These are phyloP conservation scores for Leucoagaricus sp. DNA, from an alignment of 1,284 basidiomycete species.

Conservation along the genomic window DNA sequence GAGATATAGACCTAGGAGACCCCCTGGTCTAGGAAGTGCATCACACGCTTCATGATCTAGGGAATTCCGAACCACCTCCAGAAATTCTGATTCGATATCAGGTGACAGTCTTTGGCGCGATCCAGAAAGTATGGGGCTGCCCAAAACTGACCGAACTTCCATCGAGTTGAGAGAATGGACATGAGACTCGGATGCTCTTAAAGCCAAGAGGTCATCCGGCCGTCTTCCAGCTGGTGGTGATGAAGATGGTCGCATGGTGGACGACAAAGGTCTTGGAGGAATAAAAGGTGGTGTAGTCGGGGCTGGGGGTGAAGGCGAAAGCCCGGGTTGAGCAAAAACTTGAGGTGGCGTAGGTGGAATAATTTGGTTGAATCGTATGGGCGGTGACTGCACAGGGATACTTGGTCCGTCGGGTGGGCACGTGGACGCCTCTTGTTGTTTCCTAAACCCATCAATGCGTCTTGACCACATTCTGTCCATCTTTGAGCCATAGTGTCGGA, in stretches of 20 bases:
- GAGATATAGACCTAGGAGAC: not conserved
- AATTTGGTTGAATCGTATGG: not conserved
- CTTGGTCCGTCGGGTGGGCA: not conserved
- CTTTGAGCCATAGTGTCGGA: conserved; percentile 47
- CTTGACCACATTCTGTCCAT: conserved; percentile 28
- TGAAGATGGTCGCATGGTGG: no score
- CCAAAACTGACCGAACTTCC: not conserved
- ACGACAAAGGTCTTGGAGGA: no score
- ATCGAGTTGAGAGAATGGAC: not conserved
- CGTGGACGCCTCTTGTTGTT: conserved; percentile 3
- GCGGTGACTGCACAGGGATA: not conserved
- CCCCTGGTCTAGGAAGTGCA: not conserved
- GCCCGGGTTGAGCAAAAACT: not conserved
- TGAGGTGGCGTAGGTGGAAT: conserved; percentile 1
- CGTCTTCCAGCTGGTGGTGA: no score
- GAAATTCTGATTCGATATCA: not conserved
- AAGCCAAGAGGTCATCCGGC: not conserved
- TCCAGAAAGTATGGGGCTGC: not conserved
- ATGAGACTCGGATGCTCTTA: not conserved
- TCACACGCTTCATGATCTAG: not conserved
- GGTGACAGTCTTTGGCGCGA: not conserved
- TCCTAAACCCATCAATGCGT: conserved; percentile 19
- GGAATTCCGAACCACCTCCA: no score
- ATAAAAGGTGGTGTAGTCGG: not conserved
- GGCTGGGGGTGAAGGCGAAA: not conserved